Evolutionary conservation across 2,329 filamentous ascomycete species (phyloP).

Genomic region (Hortaea werneckii): DNA sequence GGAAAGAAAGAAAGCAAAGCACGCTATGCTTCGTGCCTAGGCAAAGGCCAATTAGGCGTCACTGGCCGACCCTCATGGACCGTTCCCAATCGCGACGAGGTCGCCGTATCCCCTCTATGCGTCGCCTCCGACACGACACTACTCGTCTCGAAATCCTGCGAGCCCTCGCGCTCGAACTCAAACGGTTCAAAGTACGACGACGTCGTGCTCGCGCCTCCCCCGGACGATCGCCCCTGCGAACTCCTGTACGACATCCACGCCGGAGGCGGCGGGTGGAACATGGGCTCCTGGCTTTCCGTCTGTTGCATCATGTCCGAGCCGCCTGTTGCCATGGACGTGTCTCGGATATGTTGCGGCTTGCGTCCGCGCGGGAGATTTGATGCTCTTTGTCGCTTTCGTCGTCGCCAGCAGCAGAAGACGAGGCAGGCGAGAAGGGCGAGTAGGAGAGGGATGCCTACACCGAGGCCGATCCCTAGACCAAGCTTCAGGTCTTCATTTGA

Average conservation of each 20-base stretch:
- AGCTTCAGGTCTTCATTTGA: neutral
- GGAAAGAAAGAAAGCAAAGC: neutral
- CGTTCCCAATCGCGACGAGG: neutral
- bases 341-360: neutral
- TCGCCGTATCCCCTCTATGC: neutral
- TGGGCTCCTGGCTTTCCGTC: neutral
- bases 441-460: conserved; percentile 7
- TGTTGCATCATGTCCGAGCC: neutral
- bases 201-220: neutral
- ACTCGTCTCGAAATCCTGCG: conserved; percentile 1
- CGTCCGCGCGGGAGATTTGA: neutral
- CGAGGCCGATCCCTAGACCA: conserved; percentile 6
- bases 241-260: neutral
- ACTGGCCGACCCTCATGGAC: conserved; percentile 1
- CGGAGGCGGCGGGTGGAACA: neutral
- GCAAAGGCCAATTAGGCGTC: conserved; percentile 2
- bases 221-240: neutral
- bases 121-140: neutral
- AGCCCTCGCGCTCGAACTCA: conserved; percentile 5
- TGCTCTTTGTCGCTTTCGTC: conserved; percentile 1
- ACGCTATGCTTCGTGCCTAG: neutral
- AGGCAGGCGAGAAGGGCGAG: conserved; percentile 1
- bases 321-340: neutral
- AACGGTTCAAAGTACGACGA: conserved; percentile 5
- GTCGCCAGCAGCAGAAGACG: conserved; percentile 4